Evolutionary conservation across 805 yeast genomes (phyloP), one percentile per base, ranked within the genome.

Genomic region (Isabelozyma gotoi): DNA sequence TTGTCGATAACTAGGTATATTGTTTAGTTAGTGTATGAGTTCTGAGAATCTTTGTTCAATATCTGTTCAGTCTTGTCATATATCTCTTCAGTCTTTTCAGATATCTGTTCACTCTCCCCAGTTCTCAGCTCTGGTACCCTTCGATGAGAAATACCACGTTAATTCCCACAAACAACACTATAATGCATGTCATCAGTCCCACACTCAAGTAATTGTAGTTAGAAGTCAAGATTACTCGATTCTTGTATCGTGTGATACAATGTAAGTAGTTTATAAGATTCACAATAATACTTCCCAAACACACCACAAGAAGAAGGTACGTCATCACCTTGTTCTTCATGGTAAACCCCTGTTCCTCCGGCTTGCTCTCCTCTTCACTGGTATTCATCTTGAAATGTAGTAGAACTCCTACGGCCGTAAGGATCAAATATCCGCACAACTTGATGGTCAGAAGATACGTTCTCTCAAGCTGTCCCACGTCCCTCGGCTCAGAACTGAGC

Each of bases 401-500:
- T 17, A 35, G 15, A 10, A 35, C 15, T 5, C 15, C 38, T 5
- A 35, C 20, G 14, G 38, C 38, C 2, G 38, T 14, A n/a, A 35
- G 16, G 4, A 35, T 4, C 11, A 35, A 19, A 16, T 2, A 35
- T 17, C 38, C 38, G 10, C 38, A 35, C 11, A 35, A 11, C 19
- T 35, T 35, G 20, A 35, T 16, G 7, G 38, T 18, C 24, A 35
- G 38, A 10, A 35, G 20, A 19, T 35, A 35, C 14, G 38, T 35
- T 17, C 38, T 35, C 12, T 35, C 38, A n/a, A 35, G 24, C 20
- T 35, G 38, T 5, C 38, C 20, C 10, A 35, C 24, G 12, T 35
- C 38, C 16, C 38, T 19, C 19, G 38, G 38, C n/a, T 35, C 38
- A 10, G 38, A 35, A 19, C 38, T 35, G 20, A n/a, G 7, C 14